Conservation (phyloP, 2,329 filamentous ascomycete species). For the Chaetomium globosum region DNA sequence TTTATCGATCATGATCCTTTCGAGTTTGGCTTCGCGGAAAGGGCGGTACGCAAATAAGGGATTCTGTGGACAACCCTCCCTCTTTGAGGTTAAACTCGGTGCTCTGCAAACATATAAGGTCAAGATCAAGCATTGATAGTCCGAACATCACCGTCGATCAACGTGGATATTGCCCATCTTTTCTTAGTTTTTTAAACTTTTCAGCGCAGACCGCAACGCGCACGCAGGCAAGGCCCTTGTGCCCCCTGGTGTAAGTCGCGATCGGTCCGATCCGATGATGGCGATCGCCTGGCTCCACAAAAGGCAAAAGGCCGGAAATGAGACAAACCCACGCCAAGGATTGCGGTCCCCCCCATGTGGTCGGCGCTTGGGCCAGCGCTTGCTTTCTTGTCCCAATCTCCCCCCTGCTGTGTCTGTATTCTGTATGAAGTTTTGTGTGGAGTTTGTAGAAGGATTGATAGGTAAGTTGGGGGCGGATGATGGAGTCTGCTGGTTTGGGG, state of each 20-base stretch:
- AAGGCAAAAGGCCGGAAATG: neutral
- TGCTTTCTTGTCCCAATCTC: neutral
- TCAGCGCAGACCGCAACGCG: neutral
- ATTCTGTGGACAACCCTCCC: neutral
- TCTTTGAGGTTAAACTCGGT: neutral
- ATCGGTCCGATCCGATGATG: slow-evolving; percentile 21
- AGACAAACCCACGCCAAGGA: neutral
- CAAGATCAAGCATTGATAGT: slow-evolving; percentile 8
- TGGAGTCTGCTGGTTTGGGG: too few species aligned
- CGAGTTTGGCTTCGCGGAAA: neutral
- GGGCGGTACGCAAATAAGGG: neutral
- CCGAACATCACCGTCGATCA: slow-evolving; percentile 1
- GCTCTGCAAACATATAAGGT: neutral
- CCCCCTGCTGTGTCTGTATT: too few species aligned
- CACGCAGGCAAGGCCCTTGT: neutral
- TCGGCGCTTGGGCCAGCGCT: slow-evolving; percentile 6
- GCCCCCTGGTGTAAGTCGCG: neutral
- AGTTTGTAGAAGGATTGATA: too few species aligned
- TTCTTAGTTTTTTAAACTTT: neutral
- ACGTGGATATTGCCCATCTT: neutral
- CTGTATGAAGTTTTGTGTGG: too few species aligned
- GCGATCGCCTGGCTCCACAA: slow-evolving; percentile 4
- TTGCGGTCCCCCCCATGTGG: neutral
- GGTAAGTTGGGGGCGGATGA: too few species aligned
- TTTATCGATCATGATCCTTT: neutral